Evolutionary conservation across 495 filamentous ascomycete species (phyloP), one percentile per base, ranked within the genome.

Genomic region (Hyaloscypha hepaticicola): DNA sequence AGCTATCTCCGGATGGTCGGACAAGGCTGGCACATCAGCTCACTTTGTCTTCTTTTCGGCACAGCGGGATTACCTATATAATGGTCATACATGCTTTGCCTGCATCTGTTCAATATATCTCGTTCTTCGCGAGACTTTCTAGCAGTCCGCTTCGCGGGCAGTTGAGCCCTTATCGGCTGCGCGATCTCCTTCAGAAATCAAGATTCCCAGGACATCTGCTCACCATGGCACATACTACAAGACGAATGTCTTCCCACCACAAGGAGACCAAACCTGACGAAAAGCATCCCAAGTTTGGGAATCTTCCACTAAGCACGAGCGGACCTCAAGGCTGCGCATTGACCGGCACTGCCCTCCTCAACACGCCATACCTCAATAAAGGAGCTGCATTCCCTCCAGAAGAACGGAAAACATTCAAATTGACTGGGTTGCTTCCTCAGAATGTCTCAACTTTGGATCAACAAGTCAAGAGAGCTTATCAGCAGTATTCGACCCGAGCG

Each of bases 381-480:
- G 92, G 91, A 16, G 90, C 90, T 0, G 91, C 85, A 1, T 93
- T 93, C 69, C 80, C 91, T 0, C 64, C 75, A 0, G 73, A 89
- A 33, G 92, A 96, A 66, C 82, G 92, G 4, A 73, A 77, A 19
- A 76, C 80, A 5, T 96, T 96, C 75, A 81, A 82, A 16, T 81
- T 96, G 1, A 79, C 87, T 24, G 90, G 91, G 4, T 75, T 93
- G 21, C 76, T 96, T 2, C 92, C 92, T 0, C 80, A 80, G 11
- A 83, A 86, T 71, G 76, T 92, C 16, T 90, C 93, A 69, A 90
- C 88, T 0, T 80, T 96, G n/a, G 88, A 93, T 14, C 87, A 92
- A 65, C 92, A 96, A 70, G 86, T 87, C 16, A 72, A 85, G 57
- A 82, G 92, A 22, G 91, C 92, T 1, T 94, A 96, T 75, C 76